Base-by-base conservation (phyloP, 2,329 filamentous ascomycete genomes). In the Colletotrichum phormii region DNA sequence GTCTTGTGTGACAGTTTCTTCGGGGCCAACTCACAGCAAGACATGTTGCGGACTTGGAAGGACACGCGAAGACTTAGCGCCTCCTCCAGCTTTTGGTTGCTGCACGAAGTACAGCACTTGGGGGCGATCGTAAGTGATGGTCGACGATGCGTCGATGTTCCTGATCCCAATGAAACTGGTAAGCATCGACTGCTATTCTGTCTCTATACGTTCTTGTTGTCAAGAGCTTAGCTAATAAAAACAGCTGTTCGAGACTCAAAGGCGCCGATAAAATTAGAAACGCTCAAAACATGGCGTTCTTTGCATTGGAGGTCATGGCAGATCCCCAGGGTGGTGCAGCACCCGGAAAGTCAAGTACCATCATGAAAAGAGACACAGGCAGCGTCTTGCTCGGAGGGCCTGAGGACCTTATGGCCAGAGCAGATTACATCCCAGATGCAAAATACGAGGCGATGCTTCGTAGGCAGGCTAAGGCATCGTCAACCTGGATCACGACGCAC, bases 71-170 rank as follows among this genome's bases (percentile, higher is more conserved):
- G 15, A 4, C 57, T 67, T 11, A 62, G 15, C 7, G 13, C 2
- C 2, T 62, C 65, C 2, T 3, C 31, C 5, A 57, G 65, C 8
- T 67, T 67, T 15, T 3, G 2, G 5, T 46, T 67, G 0, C n/a
- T 67, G 33, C 65, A 67, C 15, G 65, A 62, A 37, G 57, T 55
- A 2, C 57, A 67, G 26, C 57, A 67, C 33, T 24, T 67, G 33
- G 22, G 29, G 6, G 46, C 65, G 12, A 54, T 67, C 13, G 65
- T 67, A 0, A 37, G 65, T 11, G 46, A 62, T 13, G 15, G 18
- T 0, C 18, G 42, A 31, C 65, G 65, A 24, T 61, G 65, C 31
- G 24, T 62, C 15, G 65, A 67, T 29, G 65, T 67, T 7, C 57
- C 42, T 0, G 57, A 62, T 22, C 65, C 57, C 4, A 24, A 13